Evolutionary conservation across 768 basidiomycete species (phyloP).

Genomic region (Amanita pseudoporphyria): DNA sequence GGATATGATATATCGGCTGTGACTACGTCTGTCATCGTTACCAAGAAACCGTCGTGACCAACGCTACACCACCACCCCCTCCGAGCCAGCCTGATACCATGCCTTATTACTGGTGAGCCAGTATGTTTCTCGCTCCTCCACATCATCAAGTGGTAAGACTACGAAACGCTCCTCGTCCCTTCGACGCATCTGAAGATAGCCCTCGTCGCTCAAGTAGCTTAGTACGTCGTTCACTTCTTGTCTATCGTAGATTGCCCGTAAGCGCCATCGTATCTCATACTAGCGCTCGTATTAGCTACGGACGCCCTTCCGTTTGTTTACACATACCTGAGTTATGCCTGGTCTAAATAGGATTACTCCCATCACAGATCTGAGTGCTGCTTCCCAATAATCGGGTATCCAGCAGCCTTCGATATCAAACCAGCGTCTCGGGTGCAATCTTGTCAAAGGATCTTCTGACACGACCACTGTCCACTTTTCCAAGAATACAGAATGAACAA

Average conservation of each 20-base stretch:
- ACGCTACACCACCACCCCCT: constrained; percentile 19
- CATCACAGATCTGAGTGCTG: constrained; percentile 61
- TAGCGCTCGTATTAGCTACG: constrained; percentile 18
- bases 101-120: constrained; percentile 49
- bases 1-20: too few species aligned
- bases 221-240: constrained; percentile 65
- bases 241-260: constrained; percentile 64
- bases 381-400: constrained; percentile 57
- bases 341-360: constrained; percentile 61
- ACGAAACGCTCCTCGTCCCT: constrained; percentile 13
- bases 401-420: constrained; percentile 57
- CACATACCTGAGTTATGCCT: constrained; percentile 60
- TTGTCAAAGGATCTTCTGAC: constrained; percentile 32
- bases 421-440: constrained; percentile 67
- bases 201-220: constrained; percentile 40
- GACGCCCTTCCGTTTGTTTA: neutral
- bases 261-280: constrained; percentile 64
- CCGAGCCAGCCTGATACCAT: constrained; percentile 51
- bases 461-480: constrained; percentile 47
- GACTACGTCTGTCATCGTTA: too few species aligned
- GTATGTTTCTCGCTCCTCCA: constrained; percentile 39
- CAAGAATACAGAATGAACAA: constrained; percentile 47
- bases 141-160: constrained; percentile 33
- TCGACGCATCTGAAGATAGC: constrained; percentile 30
- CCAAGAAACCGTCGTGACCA: neutral